Conservation (phyloP, 139 green algal species). For the Chlorella sorokiniana region DNA sequence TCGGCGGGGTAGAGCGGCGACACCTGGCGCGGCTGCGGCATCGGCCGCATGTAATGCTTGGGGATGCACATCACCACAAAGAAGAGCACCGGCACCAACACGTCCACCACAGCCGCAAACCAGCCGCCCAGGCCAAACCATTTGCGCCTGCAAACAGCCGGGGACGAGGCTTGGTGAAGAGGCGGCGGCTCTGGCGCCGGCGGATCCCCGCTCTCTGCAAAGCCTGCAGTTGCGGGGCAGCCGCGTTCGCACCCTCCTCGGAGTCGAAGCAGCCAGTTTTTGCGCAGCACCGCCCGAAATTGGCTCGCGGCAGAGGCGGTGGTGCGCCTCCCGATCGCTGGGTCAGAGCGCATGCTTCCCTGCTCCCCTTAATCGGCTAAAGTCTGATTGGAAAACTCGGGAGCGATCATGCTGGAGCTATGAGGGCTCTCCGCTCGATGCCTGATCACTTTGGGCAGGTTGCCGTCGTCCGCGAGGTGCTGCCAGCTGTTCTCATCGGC, state of each 20-base stretch:
- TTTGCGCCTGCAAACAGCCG: constrained; percentile 11
- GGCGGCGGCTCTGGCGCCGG: background rate
- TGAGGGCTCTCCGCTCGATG: no score
- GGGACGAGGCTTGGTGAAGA: background rate
- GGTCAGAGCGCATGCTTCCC: no score
- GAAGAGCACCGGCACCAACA: constrained; percentile 45
- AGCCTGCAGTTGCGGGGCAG: background rate
- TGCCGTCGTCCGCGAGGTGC: no score
- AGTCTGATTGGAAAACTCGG: no score
- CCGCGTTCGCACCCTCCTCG: constrained; percentile 26
- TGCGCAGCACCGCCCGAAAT: constrained; percentile 58
- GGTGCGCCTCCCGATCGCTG: no score
- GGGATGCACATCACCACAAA: constrained; percentile 72
- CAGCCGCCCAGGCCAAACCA: constrained; percentile 53
- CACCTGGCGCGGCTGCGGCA: constrained; percentile 39
- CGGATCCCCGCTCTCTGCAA: background rate
- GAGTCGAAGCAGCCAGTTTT: constrained; percentile 65
- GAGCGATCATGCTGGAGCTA: no score
- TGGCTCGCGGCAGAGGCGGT: constrained; percentile 34
- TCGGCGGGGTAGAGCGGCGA: constrained; percentile 45
- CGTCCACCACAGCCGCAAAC: constrained; percentile 46
- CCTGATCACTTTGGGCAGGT: no score
- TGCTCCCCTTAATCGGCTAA: no score
- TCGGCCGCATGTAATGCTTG: constrained; percentile 72
- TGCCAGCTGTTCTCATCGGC: no score